Base-by-base conservation (phyloP, 768 basidiomycete genomes). In the Tylopilus plumbeoviolaceoides region DNA sequence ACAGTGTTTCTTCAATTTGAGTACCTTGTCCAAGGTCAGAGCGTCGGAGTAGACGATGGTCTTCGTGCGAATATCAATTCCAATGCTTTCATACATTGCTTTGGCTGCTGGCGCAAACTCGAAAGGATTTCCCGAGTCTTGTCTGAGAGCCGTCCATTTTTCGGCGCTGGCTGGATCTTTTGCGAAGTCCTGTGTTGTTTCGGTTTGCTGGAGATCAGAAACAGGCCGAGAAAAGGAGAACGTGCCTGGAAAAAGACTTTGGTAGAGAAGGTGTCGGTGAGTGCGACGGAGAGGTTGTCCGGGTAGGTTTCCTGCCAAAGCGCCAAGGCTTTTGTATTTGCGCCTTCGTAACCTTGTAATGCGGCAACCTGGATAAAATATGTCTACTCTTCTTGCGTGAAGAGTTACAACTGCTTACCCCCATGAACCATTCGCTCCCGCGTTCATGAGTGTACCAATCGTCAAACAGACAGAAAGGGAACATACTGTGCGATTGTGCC, bases 251-350 rank as follows among this genome's bases (percentile, higher is more conserved):
- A 94, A 72, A 98, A 98, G 0, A 81, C 84, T 30, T 80, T 71
- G 2, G 89, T 91, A 7, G 94, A 89, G 70, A 97, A 98, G 0
- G 97, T 99, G 71, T 99, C 97, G 14, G 97, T 97, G 31, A 98
- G 74, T 18, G 94, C 92, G 53, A 91, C 80, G 49, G 87, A 78
- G 27, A 83, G 71, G 20, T 62, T 20, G 64, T 81, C 67, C 5
- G 73, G 71, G 60, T 89, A 86, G 39, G 87, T 83, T 44, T 80
- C 70, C 64, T 98, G 90, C 97, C 97, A 99, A 47, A 91, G 78
- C 40, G 86, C 78, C 65, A 98, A 75, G 1, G 93, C 91, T 11
- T 73, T 71, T 0, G 75, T 71, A 65, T 97, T 92, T 18, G 84
- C 84, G 36, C 79, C 69, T 51, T 86, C 81, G 63, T 98, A 98